phyloP scores from a whole-genome alignment of 441 rosid genomes.

The Mallotus repandus region DNA sequence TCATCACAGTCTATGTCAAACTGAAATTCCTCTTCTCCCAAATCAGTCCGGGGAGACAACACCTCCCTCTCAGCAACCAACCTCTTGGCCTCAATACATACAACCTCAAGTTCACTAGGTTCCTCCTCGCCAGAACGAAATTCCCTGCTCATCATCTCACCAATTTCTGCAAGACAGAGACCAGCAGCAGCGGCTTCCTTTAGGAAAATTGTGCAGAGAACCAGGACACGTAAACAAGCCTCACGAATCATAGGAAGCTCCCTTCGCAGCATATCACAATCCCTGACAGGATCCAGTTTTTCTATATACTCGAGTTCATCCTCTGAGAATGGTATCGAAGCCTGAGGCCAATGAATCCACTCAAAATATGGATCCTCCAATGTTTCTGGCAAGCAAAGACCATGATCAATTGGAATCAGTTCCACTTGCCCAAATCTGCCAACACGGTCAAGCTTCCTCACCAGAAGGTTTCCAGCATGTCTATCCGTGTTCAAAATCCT shows the following conservation, averaged over 20 bases:
- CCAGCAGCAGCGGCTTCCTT: constrained; percentile 46
- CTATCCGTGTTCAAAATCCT: constrained; percentile 52
- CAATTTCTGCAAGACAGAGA: constrained; percentile 53
- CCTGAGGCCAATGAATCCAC: constrained; percentile 66
- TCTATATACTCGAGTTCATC: constrained; percentile 47
- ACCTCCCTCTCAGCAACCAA: constrained; percentile 36
- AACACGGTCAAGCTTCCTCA: constrained; percentile 42
- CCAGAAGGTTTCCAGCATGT: constrained; percentile 57
- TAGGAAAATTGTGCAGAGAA: constrained; percentile 50
- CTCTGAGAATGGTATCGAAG: constrained; percentile 52
- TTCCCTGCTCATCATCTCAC: constrained; percentile 58
- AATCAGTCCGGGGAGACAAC: constrained; percentile 30
- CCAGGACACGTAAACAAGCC: constrained; percentile 44
- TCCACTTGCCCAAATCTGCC: constrained; percentile 50
- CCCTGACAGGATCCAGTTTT: constrained; percentile 35
- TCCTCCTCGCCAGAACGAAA: constrained; percentile 50
- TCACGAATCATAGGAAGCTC: constrained; percentile 55
- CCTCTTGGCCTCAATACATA: constrained; percentile 48
- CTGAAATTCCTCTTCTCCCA: constrained; percentile 35
- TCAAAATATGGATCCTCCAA: constrained; percentile 57
- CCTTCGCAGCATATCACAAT: constrained; percentile 41
- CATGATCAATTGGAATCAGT: constrained; percentile 54
- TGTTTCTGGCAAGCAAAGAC: constrained; percentile 56
- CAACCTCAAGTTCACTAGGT: constrained; percentile 52
- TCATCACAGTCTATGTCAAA: constrained; percentile 56